Conservation (phyloP, 140 eudicot genomes). For the Ambrosia hybrid region DNA sequence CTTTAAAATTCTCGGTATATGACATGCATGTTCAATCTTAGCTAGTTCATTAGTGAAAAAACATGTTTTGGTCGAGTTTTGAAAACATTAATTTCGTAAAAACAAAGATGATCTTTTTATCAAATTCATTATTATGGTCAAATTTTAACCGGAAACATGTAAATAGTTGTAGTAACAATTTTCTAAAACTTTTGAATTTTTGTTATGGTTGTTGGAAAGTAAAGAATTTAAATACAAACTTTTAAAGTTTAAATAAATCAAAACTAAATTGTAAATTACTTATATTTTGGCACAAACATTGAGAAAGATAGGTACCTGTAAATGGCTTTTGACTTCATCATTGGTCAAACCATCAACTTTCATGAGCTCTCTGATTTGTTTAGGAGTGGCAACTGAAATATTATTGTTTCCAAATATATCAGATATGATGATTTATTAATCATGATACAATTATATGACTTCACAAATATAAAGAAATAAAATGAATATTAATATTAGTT, state of each 20-base stretch:
- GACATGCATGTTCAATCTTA: neutral
- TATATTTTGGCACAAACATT: neutral
- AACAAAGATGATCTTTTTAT: neutral
- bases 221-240: neutral
- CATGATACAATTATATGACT: slow-evolving; percentile 24
- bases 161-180: no score
- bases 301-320: slow-evolving; percentile 58
- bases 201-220: neutral
- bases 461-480: neutral
- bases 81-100: no score
- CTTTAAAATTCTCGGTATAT: neutral
- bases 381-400: slow-evolving; percentile 92
- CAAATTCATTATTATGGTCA: neutral
- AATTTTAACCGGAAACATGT: neutral
- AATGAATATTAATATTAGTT: neutral
- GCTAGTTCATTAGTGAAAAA: neutral
- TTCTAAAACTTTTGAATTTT: slow-evolving; percentile 11
- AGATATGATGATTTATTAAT: slow-evolving; percentile 21
- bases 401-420: slow-evolving; percentile 30
- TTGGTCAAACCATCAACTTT: slow-evolving; percentile 99
- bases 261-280: neutral
- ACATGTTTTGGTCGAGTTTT: neutral
- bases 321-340: slow-evolving; percentile 99
- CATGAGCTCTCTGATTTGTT: slow-evolving; percentile 98
- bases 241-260: neutral